Base-by-base conservation (phyloP, 83 land plant species). In the Isoetes engelmannii region DNA sequence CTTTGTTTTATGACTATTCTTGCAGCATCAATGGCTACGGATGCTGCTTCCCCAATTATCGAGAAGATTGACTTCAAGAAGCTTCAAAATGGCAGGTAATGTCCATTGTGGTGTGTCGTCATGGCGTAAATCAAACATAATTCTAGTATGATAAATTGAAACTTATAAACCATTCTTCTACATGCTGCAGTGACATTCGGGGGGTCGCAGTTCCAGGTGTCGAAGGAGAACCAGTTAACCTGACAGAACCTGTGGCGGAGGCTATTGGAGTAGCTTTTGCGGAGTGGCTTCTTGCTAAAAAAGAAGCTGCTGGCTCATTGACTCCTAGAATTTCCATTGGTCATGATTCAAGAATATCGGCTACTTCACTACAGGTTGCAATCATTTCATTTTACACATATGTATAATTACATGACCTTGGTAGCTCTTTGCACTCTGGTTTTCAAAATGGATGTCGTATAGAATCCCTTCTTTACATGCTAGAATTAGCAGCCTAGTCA, bases 1-100 rank as follows among this genome's bases (percentile, higher is more conserved):
- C 37, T 67, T 61, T 68, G 44, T 46, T 7, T 43, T n/a, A n/a
- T 67, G 49, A 73, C 43, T 15, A 54, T 56, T 4, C 37, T 74
- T 79, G 71, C 87, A 85, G 97, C 92, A 72, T 77, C 89, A 67
- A 53, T 77, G 43, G 76, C 82, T 19, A 47, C 83, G 7, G 77
- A 77, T 71, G 57, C 72, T 41, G 71, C 73, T 51, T 69, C 90
- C 47, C 63, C 80, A 45, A 55, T 81, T 44, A 54, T 69, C 43
- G 84, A 77, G 67, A 86, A 81, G 47, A 63, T 77, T 70, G 87
- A 89, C 75, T 89, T 92, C 67, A 80, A 70, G 63, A 92, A 92
- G 77, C 93, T 92, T 74, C 97, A 92, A 75, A 92, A 92, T 92
- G 97, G 97, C 68, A 92, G 97, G 97, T 89, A 74, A 21, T 48